A percentile compares a stretch with the other conserved stretches of the same genome.
Evolutionary conservation across 2,329 filamentous ascomycete genomes (phyloP).

Genomic region (Pseudocercospora fijiensis): DNA sequence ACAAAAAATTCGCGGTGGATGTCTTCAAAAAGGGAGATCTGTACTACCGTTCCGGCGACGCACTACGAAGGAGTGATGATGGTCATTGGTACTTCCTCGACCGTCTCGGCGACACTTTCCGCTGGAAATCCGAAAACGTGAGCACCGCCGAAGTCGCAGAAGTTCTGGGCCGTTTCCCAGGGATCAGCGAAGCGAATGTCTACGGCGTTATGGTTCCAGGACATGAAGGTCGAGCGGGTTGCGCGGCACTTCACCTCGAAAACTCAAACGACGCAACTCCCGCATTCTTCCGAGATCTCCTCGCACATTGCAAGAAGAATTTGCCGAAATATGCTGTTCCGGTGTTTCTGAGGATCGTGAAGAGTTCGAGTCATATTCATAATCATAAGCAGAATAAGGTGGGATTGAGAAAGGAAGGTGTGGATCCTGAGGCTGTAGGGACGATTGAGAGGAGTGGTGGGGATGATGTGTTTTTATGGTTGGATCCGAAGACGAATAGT

Average conservation of each 20-base stretch:
- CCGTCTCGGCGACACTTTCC: constrained; percentile 48
- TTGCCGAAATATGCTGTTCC: constrained; percentile 76
- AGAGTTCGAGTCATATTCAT: constrained; percentile 58
- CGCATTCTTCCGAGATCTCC: constrained; percentile 53
- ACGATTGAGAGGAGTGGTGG: constrained; percentile 44
- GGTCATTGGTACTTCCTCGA: constrained; percentile 51
- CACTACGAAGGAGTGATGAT: constrained; percentile 43
- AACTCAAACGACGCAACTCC: constrained; percentile 52
- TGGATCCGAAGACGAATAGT: constrained; percentile 45
- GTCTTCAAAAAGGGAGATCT: constrained; percentile 49
- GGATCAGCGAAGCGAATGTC: constrained; percentile 47
- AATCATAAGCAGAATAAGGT: constrained; percentile 82
- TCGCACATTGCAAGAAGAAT: constrained; percentile 57
- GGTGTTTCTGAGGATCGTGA: constrained; percentile 65
- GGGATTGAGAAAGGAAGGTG: constrained; percentile 65
- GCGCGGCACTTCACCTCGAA: constrained; percentile 55
- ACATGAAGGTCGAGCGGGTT: constrained; percentile 53
- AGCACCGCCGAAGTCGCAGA: constrained; percentile 48
- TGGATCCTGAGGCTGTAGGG: constrained; percentile 58
- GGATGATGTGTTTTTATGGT: constrained; percentile 53
- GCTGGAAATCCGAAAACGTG: constrained; percentile 52
- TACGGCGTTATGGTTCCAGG: constrained; percentile 49
- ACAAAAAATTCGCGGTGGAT: constrained; percentile 52
- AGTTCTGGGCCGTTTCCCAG: constrained; percentile 43
- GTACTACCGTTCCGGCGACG: constrained; percentile 49